A percentile compares a stretch with the other conserved stretches of the same genome.
phyloP scores from a whole-genome alignment of 2,329 filamentous ascomycete genomes.

The Colletotrichum tropicicola region DNA sequence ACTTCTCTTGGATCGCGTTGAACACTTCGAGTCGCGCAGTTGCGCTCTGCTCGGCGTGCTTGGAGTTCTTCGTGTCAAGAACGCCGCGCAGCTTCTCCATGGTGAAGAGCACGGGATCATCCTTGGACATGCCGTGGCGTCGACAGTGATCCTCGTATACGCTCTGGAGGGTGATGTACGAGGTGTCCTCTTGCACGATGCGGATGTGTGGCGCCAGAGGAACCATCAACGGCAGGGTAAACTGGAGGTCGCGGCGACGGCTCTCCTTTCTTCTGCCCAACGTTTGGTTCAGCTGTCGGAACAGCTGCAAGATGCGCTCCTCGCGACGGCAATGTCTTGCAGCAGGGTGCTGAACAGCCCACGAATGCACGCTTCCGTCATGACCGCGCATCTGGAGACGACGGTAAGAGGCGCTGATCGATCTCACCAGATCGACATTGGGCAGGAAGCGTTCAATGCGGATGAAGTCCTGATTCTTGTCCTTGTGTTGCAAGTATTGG shows the following conservation, averaged over 20 bases:
- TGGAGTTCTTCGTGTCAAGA: slow-evolving; percentile 72
- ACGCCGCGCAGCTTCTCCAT: slow-evolving; percentile 92
- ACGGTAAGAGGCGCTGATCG: slow-evolving; percentile 89
- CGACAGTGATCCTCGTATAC: slow-evolving; percentile 97
- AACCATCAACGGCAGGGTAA: slow-evolving; percentile 95
- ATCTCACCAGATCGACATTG: slow-evolving; percentile 91
- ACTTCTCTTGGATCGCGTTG: slow-evolving; percentile 91
- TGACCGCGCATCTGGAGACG: slow-evolving; percentile 96
- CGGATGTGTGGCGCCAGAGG: slow-evolving; percentile 94
- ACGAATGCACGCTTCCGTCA: slow-evolving; percentile 96
- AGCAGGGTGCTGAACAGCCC: slow-evolving; percentile 95
- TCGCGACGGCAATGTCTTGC: slow-evolving; percentile 92
- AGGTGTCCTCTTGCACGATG: slow-evolving; percentile 94
- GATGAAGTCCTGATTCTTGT: slow-evolving; percentile 99
- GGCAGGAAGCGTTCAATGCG: slow-evolving; percentile 97
- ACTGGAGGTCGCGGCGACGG: slow-evolving; percentile 90
- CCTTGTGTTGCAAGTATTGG: slow-evolving; percentile 95
- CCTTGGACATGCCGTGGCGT: slow-evolving; percentile 86
- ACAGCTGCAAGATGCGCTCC: slow-evolving; percentile 93
- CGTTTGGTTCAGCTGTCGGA: slow-evolving; percentile 96
- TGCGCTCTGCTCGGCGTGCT: slow-evolving; percentile 73
- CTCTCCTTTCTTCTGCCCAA: slow-evolving; percentile 94
- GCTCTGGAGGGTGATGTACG: slow-evolving; percentile 92
- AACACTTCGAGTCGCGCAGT: slow-evolving; percentile 90
- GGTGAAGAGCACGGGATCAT: slow-evolving; percentile 93